Percentiles rank a stretch among this genome's conserved stretches.
These are phyloP conservation scores for Globomyces sp. DNA, from an alignment of 371 early-diverging fungal species.

Conservation along the genomic window DNA sequence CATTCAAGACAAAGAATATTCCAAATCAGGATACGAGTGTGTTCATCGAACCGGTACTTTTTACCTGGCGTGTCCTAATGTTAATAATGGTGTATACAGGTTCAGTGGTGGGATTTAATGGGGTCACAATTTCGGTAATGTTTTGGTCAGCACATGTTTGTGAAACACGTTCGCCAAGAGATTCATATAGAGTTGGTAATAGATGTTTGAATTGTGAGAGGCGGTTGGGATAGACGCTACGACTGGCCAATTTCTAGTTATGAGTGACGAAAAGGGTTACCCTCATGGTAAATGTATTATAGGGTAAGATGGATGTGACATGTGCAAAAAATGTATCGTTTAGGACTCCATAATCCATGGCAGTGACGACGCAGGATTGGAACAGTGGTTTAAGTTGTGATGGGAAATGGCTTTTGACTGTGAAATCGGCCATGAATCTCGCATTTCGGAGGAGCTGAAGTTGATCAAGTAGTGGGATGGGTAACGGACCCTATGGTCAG, in stretches of 20 bases:
- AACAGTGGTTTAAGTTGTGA: slow-evolving; percentile 31
- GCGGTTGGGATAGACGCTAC: slow-evolving; percentile 29
- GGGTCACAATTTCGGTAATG: too few relatives aligned
- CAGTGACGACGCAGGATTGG: slow-evolving; percentile 19
- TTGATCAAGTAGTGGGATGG: slow-evolving; percentile 22
- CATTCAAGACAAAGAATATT: slow-evolving; percentile 38
- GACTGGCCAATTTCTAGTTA: slow-evolving; percentile 22
- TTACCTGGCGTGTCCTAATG: slow-evolving; percentile 14
- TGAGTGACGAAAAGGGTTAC: slow-evolving; percentile 11
- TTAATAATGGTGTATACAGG: neutral
- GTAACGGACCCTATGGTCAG: slow-evolving; percentile 10
- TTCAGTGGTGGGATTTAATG: neutral
- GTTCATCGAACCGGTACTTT: slow-evolving; percentile 36
- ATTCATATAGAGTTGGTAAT: slow-evolving; percentile 21
- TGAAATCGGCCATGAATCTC: neutral
- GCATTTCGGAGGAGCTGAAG: slow-evolving; percentile 3
- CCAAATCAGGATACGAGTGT: slow-evolving; percentile 28
- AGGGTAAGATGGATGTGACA: slow-evolving; percentile 31
- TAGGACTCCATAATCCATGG: slow-evolving; percentile 18
- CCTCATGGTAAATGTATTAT: slow-evolving; percentile 37
- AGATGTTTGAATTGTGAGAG: slow-evolving; percentile 18
- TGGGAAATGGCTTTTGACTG: slow-evolving; percentile 28
- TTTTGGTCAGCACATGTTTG: neutral
- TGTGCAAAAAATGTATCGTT: slow-evolving; percentile 28
- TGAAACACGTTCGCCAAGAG: slow-evolving; percentile 5